Evolutionary conservation across 805 yeast genomes (phyloP), one percentile per base, ranked within the genome.

Genomic region (Myxozyma kluyveri): DNA sequence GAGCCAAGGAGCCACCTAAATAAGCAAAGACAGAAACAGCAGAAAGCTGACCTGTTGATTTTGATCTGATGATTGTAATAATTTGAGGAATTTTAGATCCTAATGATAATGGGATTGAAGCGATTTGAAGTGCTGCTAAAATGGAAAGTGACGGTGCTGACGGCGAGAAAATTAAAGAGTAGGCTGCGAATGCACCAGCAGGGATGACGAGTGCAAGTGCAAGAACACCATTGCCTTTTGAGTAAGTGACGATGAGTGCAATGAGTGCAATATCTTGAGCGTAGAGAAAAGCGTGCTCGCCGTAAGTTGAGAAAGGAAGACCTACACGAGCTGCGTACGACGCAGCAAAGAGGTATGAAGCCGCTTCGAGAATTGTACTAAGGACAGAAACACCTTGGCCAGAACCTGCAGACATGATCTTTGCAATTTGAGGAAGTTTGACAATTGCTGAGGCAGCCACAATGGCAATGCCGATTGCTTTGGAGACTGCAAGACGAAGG

Each of bases 31-130:
- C 73, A 6, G 75, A 63, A 21, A 70, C 61, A 5, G 69, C 63
- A 10, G 74, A 65, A 50, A 73, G 60, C 49, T 71, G 71, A 19
- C 78, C 80, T 3, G 79, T 74, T 35, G 76, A 72, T 47, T 67
- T 70, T 33, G 63, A 62, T 39, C 58, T 56, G 60, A 65, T 68
- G 59, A 72, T 75, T 38, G 64, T 62, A 32, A 60, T 18, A 18
- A 74, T 74, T 59, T 75, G 79, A 0, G 79, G 78, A 10, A 76
- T 48, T 52, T 72, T 73, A 45, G 71, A 63, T 9, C 64, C 47
- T 17, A 73, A 60, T 0, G 67, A 57, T 41, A 73, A 54, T 19
- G 76, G 77, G 17, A 72, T 65, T 7, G 73, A 64, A 26, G 67
- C 54, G 22, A 65, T 62, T 41, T 70, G 72, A 14, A 73, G 57